Base-by-base conservation (phyloP, 129 eudicot species). In the Glebionis coronaria region DNA sequence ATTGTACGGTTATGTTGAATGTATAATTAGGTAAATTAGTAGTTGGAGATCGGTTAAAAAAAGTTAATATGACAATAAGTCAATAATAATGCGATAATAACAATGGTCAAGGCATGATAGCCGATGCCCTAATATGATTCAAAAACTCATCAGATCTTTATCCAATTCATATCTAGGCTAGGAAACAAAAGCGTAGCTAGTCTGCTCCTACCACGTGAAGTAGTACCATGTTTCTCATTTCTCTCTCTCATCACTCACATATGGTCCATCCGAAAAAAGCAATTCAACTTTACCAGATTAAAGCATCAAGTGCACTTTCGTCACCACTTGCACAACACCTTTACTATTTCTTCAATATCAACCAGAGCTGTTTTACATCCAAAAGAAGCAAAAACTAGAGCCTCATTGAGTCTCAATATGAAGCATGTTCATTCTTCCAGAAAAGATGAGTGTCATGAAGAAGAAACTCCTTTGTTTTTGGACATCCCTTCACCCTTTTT, bases 401-500 rank as follows among this genome's bases (percentile, higher is more conserved):
- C 42, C 42, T 16, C 44, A 12, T 46, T 12, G 12, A 19, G 10
- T 29, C 21, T 50, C 14, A 12, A 12, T 62, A 68, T 68, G 70
- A 69, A 61, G n/a, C 50, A 56, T 21, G 29, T 64, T 27, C 56
- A 18, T 71, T 68, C 77, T 46, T 56, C 69, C 47, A 56, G 31
- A 21, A 52, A 51, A 56, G 23, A 72, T 52, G 74, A 42, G 27
- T 23, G 44, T 51, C 75, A 65, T 25, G 31, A 40, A 59, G 76
- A 73, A 73, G 73, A 54, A 53, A 70, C 47, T 18, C 80, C 83
- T 13, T 65, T 78, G 16, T 51, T 56, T 64, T 14, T 14, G 15
- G 67, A 49, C 75, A 70, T 74, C 51, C 76, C 81, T 68, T 74
- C 83, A 54, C 83, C 87, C 45, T 71, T 82, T 31, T 29, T 74